Evolutionary conservation across 441 rosid genomes (phyloP).

Genomic region (Aquilaria agallochum): DNA sequence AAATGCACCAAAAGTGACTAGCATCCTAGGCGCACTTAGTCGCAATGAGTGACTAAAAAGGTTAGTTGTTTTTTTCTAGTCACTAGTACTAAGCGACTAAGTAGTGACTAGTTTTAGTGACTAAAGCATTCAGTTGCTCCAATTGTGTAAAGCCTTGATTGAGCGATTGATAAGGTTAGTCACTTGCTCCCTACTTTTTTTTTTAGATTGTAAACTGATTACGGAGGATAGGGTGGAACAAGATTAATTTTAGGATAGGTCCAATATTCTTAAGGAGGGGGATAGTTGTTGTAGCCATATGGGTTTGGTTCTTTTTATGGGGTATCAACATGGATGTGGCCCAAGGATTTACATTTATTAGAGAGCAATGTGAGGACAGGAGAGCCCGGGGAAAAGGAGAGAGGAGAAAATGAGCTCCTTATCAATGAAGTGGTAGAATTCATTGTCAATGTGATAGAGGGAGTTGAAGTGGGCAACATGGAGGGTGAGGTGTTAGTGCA

Average conservation of each 20-base stretch:
- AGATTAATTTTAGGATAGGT: no score
- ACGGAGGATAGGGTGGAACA: conserved; percentile 16
- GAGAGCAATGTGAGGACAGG: conserved; percentile 84
- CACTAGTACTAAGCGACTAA: no score
- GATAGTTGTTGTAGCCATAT: conserved; percentile 20
- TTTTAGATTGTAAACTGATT: no score
- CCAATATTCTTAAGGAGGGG: conserved; percentile 23
- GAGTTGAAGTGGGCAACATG: conserved; percentile 85
- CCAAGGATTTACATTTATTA: conserved; percentile 40
- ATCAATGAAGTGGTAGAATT: conserved; percentile 68
- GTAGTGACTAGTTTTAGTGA: no score
- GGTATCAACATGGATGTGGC: conserved; percentile 11
- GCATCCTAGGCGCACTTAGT: no score
- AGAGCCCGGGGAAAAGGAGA: conserved; percentile 41
- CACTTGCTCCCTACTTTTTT: no score
- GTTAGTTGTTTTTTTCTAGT: no score
- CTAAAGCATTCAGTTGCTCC: no score
- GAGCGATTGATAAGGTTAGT: no score
- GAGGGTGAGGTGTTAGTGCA: conserved; percentile 64
- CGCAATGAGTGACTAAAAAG: no score
- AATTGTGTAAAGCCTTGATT: no score
- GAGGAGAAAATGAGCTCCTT: conserved; percentile 56
- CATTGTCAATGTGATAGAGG: conserved; percentile 66
- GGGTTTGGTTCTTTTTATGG: conserved; percentile 14
- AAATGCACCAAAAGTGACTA: no score